A percentile compares a stretch with the other conserved stretches of the same genome.
phyloP scores from a whole-genome alignment of 2,329 filamentous ascomycete genomes.

The Colletotrichum godetiae region DNA sequence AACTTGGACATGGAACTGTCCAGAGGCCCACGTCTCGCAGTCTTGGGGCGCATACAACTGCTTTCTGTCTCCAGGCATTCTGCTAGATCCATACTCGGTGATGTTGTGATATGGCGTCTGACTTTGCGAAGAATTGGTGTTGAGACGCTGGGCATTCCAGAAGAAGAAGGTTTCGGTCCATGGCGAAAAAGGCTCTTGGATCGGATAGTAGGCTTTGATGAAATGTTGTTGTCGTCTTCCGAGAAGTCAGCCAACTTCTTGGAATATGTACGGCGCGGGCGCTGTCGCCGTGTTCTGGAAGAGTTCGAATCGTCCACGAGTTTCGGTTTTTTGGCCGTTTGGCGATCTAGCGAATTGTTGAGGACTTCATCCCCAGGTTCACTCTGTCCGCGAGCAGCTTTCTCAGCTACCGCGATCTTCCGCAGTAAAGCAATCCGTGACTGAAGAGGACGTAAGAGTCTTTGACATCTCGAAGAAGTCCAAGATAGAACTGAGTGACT shows the following conservation, averaged over 20 bases:
- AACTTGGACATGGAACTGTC: not conserved
- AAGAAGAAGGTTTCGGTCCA: not conserved
- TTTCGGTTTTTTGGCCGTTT: slow-evolving; percentile 3
- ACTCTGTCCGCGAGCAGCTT: not conserved
- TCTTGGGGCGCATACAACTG: not conserved
- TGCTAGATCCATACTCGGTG: not conserved
- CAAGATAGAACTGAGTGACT: slow-evolving; percentile 42
- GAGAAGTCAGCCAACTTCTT: not conserved
- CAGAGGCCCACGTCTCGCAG: not conserved
- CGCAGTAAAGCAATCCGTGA: slow-evolving; percentile 54
- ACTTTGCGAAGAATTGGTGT: slow-evolving; percentile 31
- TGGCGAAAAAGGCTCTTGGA: not conserved
- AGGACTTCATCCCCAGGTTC: not conserved
- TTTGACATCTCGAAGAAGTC: slow-evolving; percentile 60
- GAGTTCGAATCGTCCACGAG: slow-evolving; percentile 10
- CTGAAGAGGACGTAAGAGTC: slow-evolving; percentile 59
- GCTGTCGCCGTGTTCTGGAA: slow-evolving; percentile 36
- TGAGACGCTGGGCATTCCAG: slow-evolving; percentile 13
- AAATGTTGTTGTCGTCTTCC: not conserved
- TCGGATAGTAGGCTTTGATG: not conserved
- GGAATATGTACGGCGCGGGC: slow-evolving; percentile 34
- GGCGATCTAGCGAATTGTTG: not conserved
- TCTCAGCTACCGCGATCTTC: slow-evolving; percentile 44
- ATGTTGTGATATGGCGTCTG: not conserved
- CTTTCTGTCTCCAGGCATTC: not conserved